Base-by-base conservation (phyloP, 108 stramenopile genomes). In the Nannochloropsis salina region DNA sequence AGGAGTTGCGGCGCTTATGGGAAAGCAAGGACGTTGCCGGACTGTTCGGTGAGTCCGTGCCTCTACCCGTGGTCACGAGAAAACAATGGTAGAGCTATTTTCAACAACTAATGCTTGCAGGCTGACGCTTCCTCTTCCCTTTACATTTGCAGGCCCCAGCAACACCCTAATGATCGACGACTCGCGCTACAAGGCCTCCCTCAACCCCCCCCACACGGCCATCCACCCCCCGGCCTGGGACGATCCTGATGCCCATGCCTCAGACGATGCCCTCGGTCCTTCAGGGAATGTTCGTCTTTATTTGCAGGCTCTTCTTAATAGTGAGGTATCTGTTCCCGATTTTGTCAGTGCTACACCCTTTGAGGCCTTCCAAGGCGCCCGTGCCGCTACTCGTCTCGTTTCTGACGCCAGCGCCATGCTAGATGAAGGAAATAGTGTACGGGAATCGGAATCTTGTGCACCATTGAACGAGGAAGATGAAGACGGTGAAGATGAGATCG, bases 1-100 rank as follows among this genome's bases (percentile, higher is more conserved):
- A 74, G 61, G 61, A 74, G n/a, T 74, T 74, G 61, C 61, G 61
- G 61, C 61, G 61, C 61, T n/a, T 74, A n/a, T 74, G 61, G 61
- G 61, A 74, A 74, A 74, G 61, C 61, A 74, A n/a, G 61, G 61
- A 74, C 15, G 61, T 74, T 3, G 61, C 61, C 20, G 61, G 61
- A 15, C 61, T 74, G 15, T 74, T 74, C n/a, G 61, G 61, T 74
- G n/a, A 15, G 61, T 74, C 5, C 31, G 15, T 8, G 61, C 1
- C 20, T 74, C 61, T 74, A 6, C 61, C 31, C 6, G 2, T 4
- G n/a, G 20, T 4, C 20, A 74, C 20, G 61, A 74, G 61, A n/a
- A 74, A 74, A 74, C 20, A n/a, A 74, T n/a, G n/a, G 61, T 74
- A 74, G 3, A 4, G 61, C 61, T 74, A n/a, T 15, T 74, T 74